Evolutionary conservation across 805 yeast species (phyloP), one percentile per base, ranked within the genome.

Genomic region (Candida mattraensis): DNA sequence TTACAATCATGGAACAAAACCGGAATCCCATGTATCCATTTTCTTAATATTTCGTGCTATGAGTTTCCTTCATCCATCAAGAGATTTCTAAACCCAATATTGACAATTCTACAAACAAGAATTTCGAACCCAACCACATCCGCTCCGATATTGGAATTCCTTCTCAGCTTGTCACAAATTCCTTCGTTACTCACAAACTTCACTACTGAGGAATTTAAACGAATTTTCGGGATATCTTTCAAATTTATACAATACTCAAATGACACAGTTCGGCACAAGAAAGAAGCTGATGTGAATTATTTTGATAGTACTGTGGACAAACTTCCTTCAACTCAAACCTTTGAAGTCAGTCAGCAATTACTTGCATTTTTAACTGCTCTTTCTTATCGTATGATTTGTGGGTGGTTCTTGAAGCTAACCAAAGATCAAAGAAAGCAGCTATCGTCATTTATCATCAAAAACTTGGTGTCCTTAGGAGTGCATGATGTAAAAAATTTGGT

Each of bases 201-300:
- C 53, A 83, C 85, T 3, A 69, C 72, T 13, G 93, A 84, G 32
- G 95, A 87, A 48, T 83, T 72, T 55, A 82, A 80, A 50, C 68
- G 88, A 30, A 86, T 87, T 3, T 85, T 87, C 64, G 95, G 85
- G 2, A 83, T 87, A 54, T 82, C 88, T 1, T 84, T 87, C 64
- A 80, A 81, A 48, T 82, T 80, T 48, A 82, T 87, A 36, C 86
- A 84, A 51, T 80, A 79, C 51, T 76, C 87, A 2, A 67, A 72
- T 33, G 88, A 83, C 47, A 50, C 39, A 13, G 35, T 44, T 35
- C 44, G 33, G 18, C 57, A 18, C 33, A 42, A 22, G 41, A 38
- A 47, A 22, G 42, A 33, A n/a, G 35, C 35, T 7, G 30, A 53
- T 4, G 64, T 64, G 23, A 48, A 53, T 24, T 74, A 76, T 4